phyloP scores from a whole-genome alignment of 148 eudicot genomes.

The Gaultheria prostrata region DNA sequence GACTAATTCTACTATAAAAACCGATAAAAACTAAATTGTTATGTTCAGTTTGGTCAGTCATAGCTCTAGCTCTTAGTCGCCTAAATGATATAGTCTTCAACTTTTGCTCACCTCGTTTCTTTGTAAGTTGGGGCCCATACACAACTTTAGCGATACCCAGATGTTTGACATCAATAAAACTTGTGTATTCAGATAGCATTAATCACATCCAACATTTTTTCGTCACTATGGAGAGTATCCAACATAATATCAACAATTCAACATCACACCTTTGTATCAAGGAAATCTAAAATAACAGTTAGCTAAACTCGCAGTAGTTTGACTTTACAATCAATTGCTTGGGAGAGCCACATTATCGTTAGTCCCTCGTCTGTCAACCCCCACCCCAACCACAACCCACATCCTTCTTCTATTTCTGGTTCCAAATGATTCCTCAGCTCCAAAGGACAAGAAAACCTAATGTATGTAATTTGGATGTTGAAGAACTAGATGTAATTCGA shows the following conservation, averaged over 20 bases:
- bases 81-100: not conserved
- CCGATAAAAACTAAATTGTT: not conserved
- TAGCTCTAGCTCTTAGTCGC: not conserved
- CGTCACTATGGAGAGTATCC: not conserved
- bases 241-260: not conserved
- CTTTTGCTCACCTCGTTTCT: not conserved
- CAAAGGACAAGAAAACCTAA: not conserved
- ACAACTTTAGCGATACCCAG: not conserved
- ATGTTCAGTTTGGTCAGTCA: not conserved
- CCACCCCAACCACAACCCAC: not conserved
- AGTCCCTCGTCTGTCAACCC: not conserved
- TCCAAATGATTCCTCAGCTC: not conserved
- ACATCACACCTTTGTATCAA: not conserved
- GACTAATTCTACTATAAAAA: not conserved
- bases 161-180: not conserved
- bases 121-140: not conserved
- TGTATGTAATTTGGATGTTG: not conserved
- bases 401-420: not conserved
- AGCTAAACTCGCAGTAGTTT: not conserved
- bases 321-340: not conserved
- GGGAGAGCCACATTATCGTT: not conserved
- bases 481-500: not conserved
- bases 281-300: no score
- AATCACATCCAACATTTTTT: not conserved
- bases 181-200: not conserved